Conservation (phyloP, 495 filamentous ascomycete genomes). For the Neurospora cerealis region DNA sequence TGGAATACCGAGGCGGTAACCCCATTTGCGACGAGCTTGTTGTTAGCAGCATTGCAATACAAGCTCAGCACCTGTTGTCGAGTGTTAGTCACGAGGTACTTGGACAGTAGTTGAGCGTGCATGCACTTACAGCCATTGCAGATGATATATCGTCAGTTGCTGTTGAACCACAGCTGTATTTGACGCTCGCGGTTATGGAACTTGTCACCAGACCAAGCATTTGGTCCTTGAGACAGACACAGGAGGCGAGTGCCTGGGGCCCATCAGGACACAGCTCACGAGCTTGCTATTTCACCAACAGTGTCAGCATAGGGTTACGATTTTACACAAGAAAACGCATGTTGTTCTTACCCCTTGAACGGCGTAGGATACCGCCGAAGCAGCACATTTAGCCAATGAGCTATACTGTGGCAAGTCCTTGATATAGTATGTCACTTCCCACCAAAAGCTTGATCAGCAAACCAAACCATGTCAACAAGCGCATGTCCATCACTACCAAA, state of each 20-base stretch:
- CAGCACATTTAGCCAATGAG: conserved; percentile 34
- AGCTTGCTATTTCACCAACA: conserved; percentile 20
- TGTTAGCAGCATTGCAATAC: conserved; percentile 39
- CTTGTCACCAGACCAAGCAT: conserved; percentile 28
- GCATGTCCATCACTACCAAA: neutral
- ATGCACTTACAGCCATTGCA: conserved; percentile 15
- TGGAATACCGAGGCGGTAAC: conserved; percentile 27
- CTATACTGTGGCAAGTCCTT: conserved; percentile 36
- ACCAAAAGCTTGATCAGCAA: neutral
- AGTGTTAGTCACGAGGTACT: neutral
- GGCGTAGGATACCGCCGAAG: conserved; percentile 28
- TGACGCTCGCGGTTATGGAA: conserved; percentile 28
- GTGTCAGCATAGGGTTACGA: conserved; percentile 2
- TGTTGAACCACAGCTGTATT: conserved; percentile 30
- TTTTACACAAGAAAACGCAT: neutral
- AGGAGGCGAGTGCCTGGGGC: conserved; percentile 36
- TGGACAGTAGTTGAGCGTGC: neutral
- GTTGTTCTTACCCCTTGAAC: conserved; percentile 24
- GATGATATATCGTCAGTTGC: conserved; percentile 37
- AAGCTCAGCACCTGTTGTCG: conserved; percentile 24
- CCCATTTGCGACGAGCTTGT: conserved; percentile 23
- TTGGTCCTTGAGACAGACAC: conserved; percentile 36
- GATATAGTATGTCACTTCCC: conserved; percentile 39
- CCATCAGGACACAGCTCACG: conserved; percentile 29
- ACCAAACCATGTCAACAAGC: neutral